A percentile compares a stretch with the other conserved stretches of the same genome.
These are phyloP conservation scores for Teratosphaeriaceae sp. DNA, from an alignment of 2,329 filamentous ascomycete species.

Conservation along the genomic window DNA sequence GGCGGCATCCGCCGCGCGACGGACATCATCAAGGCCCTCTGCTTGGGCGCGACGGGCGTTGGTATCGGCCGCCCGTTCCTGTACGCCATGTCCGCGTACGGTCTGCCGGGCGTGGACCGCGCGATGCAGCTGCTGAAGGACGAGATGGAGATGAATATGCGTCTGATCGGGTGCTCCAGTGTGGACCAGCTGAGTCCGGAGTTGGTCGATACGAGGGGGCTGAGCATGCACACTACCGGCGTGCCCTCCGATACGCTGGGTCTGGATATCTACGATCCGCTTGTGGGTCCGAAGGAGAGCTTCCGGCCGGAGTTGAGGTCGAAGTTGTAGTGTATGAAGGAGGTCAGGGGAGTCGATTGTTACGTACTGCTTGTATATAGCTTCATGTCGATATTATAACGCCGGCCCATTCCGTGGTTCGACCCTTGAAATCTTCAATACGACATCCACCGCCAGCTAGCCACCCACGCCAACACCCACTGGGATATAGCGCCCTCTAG, in stretches of 20 bases:
- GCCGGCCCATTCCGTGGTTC: too few relatives aligned
- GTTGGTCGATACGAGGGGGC: slow-evolving; percentile 68
- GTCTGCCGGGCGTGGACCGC: slow-evolving; percentile 48
- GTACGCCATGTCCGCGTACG: slow-evolving; percentile 56
- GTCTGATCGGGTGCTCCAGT: slow-evolving; percentile 57
- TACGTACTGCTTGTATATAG: too few relatives aligned
- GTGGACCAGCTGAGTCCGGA: slow-evolving; percentile 73
- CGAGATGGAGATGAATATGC: slow-evolving; percentile 60
- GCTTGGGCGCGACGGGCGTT: slow-evolving; percentile 52
- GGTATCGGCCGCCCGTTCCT: slow-evolving; percentile 53
- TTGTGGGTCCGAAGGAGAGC: slow-evolving; percentile 33
- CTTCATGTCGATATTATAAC: too few relatives aligned
- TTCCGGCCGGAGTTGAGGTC: background rate
- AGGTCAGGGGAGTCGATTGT: too few relatives aligned
- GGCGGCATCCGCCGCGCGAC: slow-evolving; percentile 43
- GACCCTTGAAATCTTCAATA: too few relatives aligned
- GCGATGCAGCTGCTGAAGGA: slow-evolving; percentile 14
- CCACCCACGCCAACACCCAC: too few relatives aligned
- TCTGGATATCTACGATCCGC: slow-evolving; percentile 49
- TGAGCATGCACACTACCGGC: slow-evolving; percentile 53
- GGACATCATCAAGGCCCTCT: slow-evolving; percentile 47
- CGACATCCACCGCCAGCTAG: too few relatives aligned
- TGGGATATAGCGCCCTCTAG: too few relatives aligned
- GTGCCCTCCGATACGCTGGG: slow-evolving; percentile 58
- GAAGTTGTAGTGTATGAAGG: background rate